These are phyloP conservation scores for Coniella vitis DNA, from an alignment of 2,329 filamentous ascomycete species.

Conservation along the genomic window DNA sequence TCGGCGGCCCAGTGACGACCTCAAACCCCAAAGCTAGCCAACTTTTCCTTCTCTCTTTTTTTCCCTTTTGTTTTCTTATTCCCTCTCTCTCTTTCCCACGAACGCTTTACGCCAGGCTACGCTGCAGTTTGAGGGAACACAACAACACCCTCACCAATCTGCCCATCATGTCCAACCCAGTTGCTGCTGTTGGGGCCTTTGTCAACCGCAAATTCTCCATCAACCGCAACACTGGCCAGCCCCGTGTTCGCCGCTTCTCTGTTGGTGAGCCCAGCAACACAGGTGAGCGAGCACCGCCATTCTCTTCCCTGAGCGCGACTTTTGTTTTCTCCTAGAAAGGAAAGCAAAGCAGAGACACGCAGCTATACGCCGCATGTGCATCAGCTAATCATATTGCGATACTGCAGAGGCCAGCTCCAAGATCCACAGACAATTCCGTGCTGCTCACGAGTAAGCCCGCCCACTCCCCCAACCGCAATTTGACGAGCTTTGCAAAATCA, in stretches of 20 bases:
- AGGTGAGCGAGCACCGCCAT: slow-evolving; percentile 36
- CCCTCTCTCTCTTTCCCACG: not conserved
- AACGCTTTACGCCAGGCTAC: too few relatives aligned
- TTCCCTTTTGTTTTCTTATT: not conserved
- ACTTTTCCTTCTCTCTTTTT: not conserved
- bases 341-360: not conserved
- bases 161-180: slow-evolving; percentile 13
- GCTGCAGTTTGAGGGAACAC: too few relatives aligned
- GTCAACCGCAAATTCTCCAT: slow-evolving; percentile 57
- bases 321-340: not conserved
- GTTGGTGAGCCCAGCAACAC: slow-evolving; percentile 49
- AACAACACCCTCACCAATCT: not conserved
- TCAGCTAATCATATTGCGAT: slow-evolving; percentile 2
- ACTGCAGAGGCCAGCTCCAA: slow-evolving; percentile 68
- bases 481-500: too few relatives aligned
- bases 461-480: not conserved
- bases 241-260: slow-evolving; percentile 54
- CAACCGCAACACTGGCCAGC: slow-evolving; percentile 58
- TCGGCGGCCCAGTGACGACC: too few relatives aligned
- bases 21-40: not conserved
- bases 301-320: not conserved
- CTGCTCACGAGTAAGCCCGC: slow-evolving; percentile 59
- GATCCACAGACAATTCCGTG: slow-evolving; percentile 83
- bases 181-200: slow-evolving; percentile 33
- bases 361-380: too few relatives aligned